Conservation (phyloP, 2,329 filamentous ascomycete genomes). For the Byssothecium circinans region DNA sequence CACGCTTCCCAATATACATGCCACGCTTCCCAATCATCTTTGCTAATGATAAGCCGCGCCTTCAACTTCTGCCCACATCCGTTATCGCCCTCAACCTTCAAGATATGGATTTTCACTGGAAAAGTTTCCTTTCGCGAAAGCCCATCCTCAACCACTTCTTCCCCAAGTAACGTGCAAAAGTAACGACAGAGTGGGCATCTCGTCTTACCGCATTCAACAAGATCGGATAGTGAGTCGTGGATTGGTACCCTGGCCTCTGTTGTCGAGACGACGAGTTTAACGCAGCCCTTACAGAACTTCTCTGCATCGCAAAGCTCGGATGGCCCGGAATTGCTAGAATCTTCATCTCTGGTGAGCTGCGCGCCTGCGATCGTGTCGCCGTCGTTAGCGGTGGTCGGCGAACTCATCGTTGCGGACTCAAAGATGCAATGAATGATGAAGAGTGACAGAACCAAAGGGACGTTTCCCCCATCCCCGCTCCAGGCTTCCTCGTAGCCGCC, state of each 20-base stretch:
- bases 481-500: background rate
- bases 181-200: background rate
- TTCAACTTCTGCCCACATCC: background rate
- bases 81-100: background rate
- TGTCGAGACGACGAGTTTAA: background rate
- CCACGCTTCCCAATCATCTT: no score
- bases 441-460: no score
- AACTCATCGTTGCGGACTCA: background rate
- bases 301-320: background rate
- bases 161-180: background rate
- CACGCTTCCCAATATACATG: no score
- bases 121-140: background rate
- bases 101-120: background rate
- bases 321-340: background rate
- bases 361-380: background rate
- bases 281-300: background rate
- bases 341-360: background rate
- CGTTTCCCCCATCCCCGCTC: no score
- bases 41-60: no score
- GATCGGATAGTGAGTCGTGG: background rate
- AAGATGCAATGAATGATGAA: background rate
- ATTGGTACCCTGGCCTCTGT: background rate
- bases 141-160: background rate
- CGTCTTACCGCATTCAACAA: background rate
- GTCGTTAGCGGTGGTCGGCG: background rate